Percentiles rank a stretch among this genome's conserved stretches.
phyloP scores from a whole-genome alignment of 257 asterid genomes.

The Ophiorrhiza pumila region DNA sequence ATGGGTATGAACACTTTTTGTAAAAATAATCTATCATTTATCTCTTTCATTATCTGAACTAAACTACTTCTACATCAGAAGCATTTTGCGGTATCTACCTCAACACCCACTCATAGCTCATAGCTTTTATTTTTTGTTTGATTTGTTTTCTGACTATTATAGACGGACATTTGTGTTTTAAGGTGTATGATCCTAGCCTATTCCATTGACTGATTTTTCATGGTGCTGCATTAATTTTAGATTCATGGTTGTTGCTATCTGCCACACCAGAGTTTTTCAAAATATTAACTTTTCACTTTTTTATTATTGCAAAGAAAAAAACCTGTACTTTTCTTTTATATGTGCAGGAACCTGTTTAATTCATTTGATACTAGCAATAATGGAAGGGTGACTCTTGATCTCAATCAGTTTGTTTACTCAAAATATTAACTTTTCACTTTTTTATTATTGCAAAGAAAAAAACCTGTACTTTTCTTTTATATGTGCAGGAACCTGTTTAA shows the following conservation, averaged over 20 bases:
- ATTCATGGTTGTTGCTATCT: background rate
- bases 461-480: background rate
- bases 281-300: background rate
- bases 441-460: background rate
- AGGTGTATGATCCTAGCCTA: background rate
- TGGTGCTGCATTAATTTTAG: background rate
- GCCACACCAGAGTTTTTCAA: background rate
- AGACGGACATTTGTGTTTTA: background rate
- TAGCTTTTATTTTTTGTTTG: background rate
- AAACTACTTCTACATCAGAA: background rate
- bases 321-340: background rate
- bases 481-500: constrained; percentile 60
- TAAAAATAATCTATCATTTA: background rate
- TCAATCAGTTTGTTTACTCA: too few relatives aligned
- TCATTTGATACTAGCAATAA: constrained; percentile 76
- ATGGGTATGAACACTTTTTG: background rate
- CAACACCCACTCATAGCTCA: background rate
- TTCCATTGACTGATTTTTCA: background rate
- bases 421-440: background rate
- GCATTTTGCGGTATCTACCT: background rate
- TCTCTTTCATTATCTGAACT: background rate
- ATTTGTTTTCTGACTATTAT: background rate
- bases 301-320: background rate
- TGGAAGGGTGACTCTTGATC: constrained; percentile 81
- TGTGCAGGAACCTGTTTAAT: constrained; percentile 61